These are phyloP conservation scores for Rhododendron mucronatum DNA, from an alignment of 148 eudicot species.

Conservation along the genomic window DNA sequence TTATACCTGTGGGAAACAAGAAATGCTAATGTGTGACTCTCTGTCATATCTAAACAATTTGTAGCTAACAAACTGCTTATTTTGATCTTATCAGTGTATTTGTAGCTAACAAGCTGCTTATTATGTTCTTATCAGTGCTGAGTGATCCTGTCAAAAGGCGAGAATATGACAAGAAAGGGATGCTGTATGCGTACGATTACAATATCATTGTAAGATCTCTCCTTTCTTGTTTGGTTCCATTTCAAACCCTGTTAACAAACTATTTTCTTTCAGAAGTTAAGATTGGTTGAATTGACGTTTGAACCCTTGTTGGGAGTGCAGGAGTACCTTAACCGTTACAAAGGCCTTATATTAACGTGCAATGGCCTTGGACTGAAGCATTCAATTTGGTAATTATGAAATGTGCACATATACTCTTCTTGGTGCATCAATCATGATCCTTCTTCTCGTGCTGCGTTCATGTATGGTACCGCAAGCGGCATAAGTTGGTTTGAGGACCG, in stretches of 20 bases:
- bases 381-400: constrained; percentile 45
- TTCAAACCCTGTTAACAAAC: background rate
- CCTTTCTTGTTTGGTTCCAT: background rate
- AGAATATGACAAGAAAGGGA: constrained; percentile 80
- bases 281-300: background rate
- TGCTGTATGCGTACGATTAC: constrained; percentile 46
- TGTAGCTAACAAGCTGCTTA: background rate
- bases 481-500: background rate
- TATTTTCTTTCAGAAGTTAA: background rate
- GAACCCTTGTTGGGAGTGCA: constrained; percentile 22
- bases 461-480: background rate
- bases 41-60: background rate
- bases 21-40: background rate
- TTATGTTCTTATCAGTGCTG: constrained; percentile 49
- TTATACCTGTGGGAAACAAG: background rate
- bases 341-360: constrained; percentile 91
- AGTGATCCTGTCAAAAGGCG: constrained; percentile 69
- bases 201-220: constrained; percentile 50
- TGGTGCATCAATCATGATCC: background rate
- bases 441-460: background rate
- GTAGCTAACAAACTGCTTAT: background rate
- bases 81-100: constrained; percentile 44
- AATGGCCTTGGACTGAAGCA: constrained; percentile 88
- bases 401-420: background rate
- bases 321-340: constrained; percentile 84